These are phyloP conservation scores for Racocetra persica DNA, from an alignment of 371 early-diverging fungal genomes.

Conservation along the genomic window DNA sequence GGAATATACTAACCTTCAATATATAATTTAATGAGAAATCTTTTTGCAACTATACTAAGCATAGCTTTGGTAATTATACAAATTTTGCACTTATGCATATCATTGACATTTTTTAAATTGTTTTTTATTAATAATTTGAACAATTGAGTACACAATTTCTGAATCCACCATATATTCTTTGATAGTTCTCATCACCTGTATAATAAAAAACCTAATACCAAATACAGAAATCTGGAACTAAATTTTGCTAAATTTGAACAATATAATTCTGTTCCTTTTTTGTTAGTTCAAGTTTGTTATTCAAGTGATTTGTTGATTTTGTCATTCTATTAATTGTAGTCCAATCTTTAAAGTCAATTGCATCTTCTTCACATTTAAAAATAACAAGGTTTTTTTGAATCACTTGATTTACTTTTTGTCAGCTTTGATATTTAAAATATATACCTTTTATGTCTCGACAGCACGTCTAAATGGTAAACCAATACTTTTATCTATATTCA, in stretches of 20 bases:
- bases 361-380: too few species aligned
- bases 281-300: neutral
- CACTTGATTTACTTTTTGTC: too few species aligned
- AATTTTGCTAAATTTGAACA: neutral
- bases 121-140: neutral
- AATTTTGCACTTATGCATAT: conserved; percentile 18
- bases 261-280: neutral
- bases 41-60: neutral
- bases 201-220: conserved; percentile 23
- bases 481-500: too few species aligned
- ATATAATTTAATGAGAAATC: neutral
- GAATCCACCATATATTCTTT: neutral
- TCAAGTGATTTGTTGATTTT: conserved; percentile 3
- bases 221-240: neutral
- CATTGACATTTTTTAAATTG: conserved; percentile 6
- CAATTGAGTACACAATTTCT: neutral
- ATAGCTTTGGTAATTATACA: neutral
- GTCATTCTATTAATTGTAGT: too few species aligned
- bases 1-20: neutral
- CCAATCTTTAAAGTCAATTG: too few species aligned
- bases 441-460: too few species aligned
- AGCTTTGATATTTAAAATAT: too few species aligned
- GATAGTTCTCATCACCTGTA: neutral
- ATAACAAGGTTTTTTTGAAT: too few species aligned
- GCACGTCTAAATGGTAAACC: too few species aligned